phyloP scores from a whole-genome alignment of 768 basidiomycete genomes.

The Sarcodon sp. region DNA sequence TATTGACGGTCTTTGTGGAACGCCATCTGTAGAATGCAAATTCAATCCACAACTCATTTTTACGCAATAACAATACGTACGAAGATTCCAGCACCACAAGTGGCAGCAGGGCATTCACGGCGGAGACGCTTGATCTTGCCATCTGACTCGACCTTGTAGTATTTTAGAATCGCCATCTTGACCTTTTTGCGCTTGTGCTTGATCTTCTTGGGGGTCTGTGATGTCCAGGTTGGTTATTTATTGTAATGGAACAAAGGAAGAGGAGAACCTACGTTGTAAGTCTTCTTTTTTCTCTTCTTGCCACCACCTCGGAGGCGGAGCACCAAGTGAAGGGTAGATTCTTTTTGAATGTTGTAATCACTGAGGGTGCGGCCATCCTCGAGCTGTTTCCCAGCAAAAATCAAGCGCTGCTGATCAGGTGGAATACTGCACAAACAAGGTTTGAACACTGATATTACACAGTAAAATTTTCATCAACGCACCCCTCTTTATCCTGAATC shows the following conservation, averaged over 20 bases:
- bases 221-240: background rate
- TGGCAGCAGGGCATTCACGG: slow-evolving; percentile 81
- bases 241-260: background rate
- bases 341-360: slow-evolving; percentile 99
- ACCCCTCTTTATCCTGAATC: slow-evolving; percentile 97
- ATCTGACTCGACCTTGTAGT: slow-evolving; percentile 99
- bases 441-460: slow-evolving; percentile 1
- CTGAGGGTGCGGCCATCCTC: slow-evolving; percentile 95
- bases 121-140: slow-evolving; percentile 99
- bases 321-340: slow-evolving; percentile 95
- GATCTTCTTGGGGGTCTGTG: slow-evolving; percentile 94
- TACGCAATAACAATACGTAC: slow-evolving; percentile 29
- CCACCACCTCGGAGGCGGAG: slow-evolving; percentile 98
- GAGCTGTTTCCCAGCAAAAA: slow-evolving; percentile 98
- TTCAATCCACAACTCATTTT: slow-evolving; percentile 1
- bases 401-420: slow-evolving; percentile 93
- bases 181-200: slow-evolving; percentile 99
- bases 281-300: slow-evolving; percentile 99
- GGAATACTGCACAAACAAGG: slow-evolving; percentile 43
- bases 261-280: slow-evolving; percentile 67
- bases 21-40: slow-evolving; percentile 61
- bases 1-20: slow-evolving; percentile 98
- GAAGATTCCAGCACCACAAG: slow-evolving; percentile 79
- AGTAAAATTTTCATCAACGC: slow-evolving; percentile 13
- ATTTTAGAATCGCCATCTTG: slow-evolving; percentile 99